These are phyloP conservation scores for Amanita rubescens DNA, from an alignment of 768 basidiomycete genomes.

Conservation along the genomic window DNA sequence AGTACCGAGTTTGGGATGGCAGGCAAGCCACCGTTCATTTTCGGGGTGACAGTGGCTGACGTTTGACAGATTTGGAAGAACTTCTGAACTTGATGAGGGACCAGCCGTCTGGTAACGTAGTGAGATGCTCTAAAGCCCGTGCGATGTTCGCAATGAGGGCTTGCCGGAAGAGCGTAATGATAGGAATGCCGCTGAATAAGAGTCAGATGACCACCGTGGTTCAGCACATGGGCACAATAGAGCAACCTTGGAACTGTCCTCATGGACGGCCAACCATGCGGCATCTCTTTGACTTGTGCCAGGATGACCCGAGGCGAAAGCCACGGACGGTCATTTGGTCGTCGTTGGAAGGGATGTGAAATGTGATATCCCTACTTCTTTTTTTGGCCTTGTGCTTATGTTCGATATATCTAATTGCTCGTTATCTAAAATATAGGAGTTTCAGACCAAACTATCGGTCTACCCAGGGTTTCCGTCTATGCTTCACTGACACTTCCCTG, in stretches of 20 bases:
- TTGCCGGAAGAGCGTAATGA: slow-evolving; percentile 94
- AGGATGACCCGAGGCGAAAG: slow-evolving; percentile 6
- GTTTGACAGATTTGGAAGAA: slow-evolving; percentile 76
- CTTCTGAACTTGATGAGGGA: slow-evolving; percentile 82
- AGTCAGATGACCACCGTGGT: slow-evolving; percentile 76
- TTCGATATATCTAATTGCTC: background rate
- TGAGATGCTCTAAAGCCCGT: slow-evolving; percentile 87
- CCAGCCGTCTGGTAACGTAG: slow-evolving; percentile 70
- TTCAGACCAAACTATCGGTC: background rate
- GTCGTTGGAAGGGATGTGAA: slow-evolving; percentile 8
- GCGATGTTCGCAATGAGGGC: slow-evolving; percentile 97
- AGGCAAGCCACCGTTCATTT: slow-evolving; percentile 40
- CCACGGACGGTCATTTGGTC: slow-evolving; percentile 29
- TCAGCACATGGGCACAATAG: slow-evolving; percentile 77
- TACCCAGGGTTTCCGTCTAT: background rate
- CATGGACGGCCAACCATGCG: slow-evolving; percentile 83
- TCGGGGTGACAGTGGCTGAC: background rate
- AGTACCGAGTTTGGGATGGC: slow-evolving; percentile 83
- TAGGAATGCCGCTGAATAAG: slow-evolving; percentile 75
- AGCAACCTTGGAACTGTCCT: slow-evolving; percentile 87
- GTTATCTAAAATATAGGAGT: background rate
- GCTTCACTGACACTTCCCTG: no score
- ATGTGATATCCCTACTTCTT: background rate
- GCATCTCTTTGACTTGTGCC: slow-evolving; percentile 51
- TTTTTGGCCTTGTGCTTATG: background rate